Base-by-base conservation (phyloP, 2,329 filamentous ascomycete species). In the Apiospora rasikravindrae region DNA sequence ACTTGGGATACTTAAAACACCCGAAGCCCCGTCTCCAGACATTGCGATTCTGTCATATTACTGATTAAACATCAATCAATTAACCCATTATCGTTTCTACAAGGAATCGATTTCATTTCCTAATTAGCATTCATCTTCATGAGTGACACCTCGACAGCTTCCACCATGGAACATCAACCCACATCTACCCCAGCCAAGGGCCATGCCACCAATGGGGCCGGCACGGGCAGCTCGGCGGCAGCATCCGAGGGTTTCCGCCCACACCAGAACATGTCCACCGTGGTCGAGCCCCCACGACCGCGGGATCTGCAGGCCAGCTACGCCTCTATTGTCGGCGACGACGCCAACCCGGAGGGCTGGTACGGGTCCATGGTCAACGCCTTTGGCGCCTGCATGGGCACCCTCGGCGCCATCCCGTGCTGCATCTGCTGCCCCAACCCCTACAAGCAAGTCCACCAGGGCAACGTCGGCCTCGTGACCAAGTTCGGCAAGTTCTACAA, bases 401-500 rank as follows among this genome's bases (percentile, higher is more conserved):
- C 90, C 66, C 79, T 93, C 29, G 96, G 96, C 69, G 95, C 96
- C 24, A 88, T 98, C 76, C 96, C 96, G 5, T 97, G 95, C 90
- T 97, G 95, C 82, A 84, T 98, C 81, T 87, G 92, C 84, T 98
- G 93, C 86, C 96, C 96, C 69, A 99, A 99, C 85, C 96, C 96
- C 2, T 98, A 95, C 89, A 97, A 97, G 86, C 92, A 91, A 67
- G 96, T 99, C 73, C 86, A 89, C 71, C 96, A 98, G 85, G 96
- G 96, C 78, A 95, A 98, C 77, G 96, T 99, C 68, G 96, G 96
- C 73, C 89, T 99, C 64, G 92, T 99, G 81, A 98, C 95, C 80
- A 97, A 96, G 84, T 99, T 99, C 77, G 96, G 96, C 79, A 88
- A 92, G 75, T 98, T 99, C 85, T 94, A 97, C 83, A 93, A 95